A percentile compares a stretch with the other conserved stretches of the same genome.
Conservation (phyloP, 768 basidiomycete species). For the Crepidotus variabilis region DNA sequence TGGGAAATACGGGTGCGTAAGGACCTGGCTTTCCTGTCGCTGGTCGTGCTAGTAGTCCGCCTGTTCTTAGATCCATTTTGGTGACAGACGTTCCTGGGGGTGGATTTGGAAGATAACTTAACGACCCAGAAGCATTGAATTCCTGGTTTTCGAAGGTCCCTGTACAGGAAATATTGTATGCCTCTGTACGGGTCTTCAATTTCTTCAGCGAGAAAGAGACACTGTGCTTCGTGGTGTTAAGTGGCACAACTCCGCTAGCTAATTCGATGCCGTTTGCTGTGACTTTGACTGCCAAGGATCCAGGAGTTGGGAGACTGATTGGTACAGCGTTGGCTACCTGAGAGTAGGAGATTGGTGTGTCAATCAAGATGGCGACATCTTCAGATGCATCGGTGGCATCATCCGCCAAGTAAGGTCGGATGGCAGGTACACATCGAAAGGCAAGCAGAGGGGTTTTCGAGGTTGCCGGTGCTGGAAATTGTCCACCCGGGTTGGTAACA, state of each 20-base stretch:
- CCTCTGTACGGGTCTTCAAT: constrained; percentile 37
- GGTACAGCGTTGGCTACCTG: constrained; percentile 43
- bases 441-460: constrained; percentile 42
- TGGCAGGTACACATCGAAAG: constrained; percentile 54
- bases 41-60: constrained; percentile 49
- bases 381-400: constrained; percentile 30
- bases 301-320: constrained; percentile 28
- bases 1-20: constrained; percentile 60
- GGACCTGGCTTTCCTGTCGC: constrained; percentile 44
- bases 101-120: constrained; percentile 49
- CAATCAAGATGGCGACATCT: constrained; percentile 45
- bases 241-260: constrained; percentile 38
- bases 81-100: constrained; percentile 52
- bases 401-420: constrained; percentile 57
- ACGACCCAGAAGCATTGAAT: constrained; percentile 38
- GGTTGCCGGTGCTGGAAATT: background rate
- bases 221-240: constrained; percentile 48
- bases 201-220: constrained; percentile 45
- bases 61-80: constrained; percentile 60
- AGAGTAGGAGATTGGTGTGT: constrained; percentile 45
- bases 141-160: constrained; percentile 32
- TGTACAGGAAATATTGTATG: constrained; percentile 35
- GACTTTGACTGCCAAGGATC: constrained; percentile 39
- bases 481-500: constrained; percentile 1
- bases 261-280: constrained; percentile 41